These are phyloP conservation scores for Arthroderma sp. DNA, from an alignment of 2,329 filamentous ascomycete genomes.

Conservation along the genomic window DNA sequence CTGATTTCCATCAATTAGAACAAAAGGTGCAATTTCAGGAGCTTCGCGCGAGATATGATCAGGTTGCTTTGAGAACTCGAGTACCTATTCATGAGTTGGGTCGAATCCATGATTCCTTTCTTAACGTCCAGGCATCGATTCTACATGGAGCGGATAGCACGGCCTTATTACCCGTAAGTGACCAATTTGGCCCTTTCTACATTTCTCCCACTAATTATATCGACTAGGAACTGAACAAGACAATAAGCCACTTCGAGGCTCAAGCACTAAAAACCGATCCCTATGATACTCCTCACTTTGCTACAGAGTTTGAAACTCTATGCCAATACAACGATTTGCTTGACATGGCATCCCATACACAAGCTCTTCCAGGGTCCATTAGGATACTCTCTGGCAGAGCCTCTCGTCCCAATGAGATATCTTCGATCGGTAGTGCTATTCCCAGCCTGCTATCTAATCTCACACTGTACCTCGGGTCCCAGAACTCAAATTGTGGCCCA, in stretches of 20 bases:
- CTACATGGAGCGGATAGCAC: constrained; percentile 28
- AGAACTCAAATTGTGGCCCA: constrained; percentile 21
- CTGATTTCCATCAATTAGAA: constrained; percentile 23
- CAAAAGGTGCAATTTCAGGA: constrained; percentile 28
- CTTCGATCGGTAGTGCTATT: constrained; percentile 23
- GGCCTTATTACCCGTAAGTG: constrained; percentile 24
- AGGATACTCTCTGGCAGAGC: constrained; percentile 30
- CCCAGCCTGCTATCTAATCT: constrained; percentile 28
- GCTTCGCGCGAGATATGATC: constrained; percentile 28
- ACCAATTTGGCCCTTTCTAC: neutral
- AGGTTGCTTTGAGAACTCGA: constrained; percentile 26
- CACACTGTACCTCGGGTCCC: constrained; percentile 27
- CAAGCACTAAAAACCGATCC: constrained; percentile 23
- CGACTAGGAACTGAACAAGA: constrained; percentile 26
- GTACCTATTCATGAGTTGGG: constrained; percentile 28
- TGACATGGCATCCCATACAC: constrained; percentile 11
- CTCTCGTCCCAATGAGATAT: constrained; percentile 25
- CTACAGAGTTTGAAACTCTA: constrained; percentile 35
- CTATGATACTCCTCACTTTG: constrained; percentile 32
- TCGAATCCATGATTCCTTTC: constrained; percentile 24
- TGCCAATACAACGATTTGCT: constrained; percentile 36
- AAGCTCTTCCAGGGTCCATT: constrained; percentile 22
- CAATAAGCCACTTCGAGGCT: constrained; percentile 26
- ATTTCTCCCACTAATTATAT: constrained; percentile 12
- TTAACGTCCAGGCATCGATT: constrained; percentile 29